phyloP scores from a whole-genome alignment of 768 basidiomycete genomes.

The Boletus rubropictus region DNA sequence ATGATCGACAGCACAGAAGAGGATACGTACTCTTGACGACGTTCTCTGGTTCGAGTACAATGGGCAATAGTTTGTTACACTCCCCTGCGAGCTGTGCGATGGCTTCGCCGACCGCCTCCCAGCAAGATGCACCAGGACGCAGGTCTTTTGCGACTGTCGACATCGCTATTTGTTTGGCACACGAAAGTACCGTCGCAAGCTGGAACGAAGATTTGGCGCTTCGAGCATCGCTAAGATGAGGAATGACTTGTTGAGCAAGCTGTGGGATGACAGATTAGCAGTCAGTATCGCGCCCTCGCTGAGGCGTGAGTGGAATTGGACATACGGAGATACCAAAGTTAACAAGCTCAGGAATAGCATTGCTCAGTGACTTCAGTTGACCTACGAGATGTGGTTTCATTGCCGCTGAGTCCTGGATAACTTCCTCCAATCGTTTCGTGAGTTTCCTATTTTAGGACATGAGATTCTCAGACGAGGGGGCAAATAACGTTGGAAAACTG shows the following conservation, averaged over 20 bases:
- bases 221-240: slow-evolving; percentile 78
- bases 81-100: slow-evolving; percentile 68
- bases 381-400: slow-evolving; percentile 66
- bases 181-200: slow-evolving; percentile 59
- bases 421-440: slow-evolving; percentile 76
- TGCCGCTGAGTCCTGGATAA: slow-evolving; percentile 64
- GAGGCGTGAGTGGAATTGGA: not conserved
- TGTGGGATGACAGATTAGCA: slow-evolving; percentile 24
- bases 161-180: slow-evolving; percentile 68
- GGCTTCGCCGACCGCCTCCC: slow-evolving; percentile 72
- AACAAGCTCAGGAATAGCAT: slow-evolving; percentile 71
- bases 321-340: slow-evolving; percentile 88
- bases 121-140: slow-evolving; percentile 60
- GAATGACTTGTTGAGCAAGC: slow-evolving; percentile 88
- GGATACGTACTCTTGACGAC: slow-evolving; percentile 63
- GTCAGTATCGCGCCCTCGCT: not conserved
- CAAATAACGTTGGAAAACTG: slow-evolving; percentile 18
- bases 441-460: slow-evolving; percentile 61
- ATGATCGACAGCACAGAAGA: not conserved
- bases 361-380: slow-evolving; percentile 67
- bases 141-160: slow-evolving; percentile 64
- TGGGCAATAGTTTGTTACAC: slow-evolving; percentile 61
- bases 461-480: not conserved
- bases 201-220: slow-evolving; percentile 74
- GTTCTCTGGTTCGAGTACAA: slow-evolving; percentile 69